Evolutionary conservation across 768 basidiomycete species (phyloP).

Genomic region (Auriscalpium orientale): DNA sequence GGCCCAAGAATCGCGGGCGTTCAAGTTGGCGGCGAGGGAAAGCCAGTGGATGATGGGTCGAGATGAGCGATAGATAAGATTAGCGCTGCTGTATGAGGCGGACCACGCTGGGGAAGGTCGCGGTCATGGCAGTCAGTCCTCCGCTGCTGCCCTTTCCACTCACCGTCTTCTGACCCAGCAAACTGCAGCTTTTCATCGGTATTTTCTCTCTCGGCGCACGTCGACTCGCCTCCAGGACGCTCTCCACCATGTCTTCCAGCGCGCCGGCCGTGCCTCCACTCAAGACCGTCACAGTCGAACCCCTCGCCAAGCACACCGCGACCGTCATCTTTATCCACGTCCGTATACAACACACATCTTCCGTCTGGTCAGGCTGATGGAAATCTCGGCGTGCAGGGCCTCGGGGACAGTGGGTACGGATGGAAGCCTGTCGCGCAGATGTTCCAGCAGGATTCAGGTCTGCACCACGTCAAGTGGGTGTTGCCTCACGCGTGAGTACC

Average conservation of each 20-base stretch:
- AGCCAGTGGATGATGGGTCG: no score
- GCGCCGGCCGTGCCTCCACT: not conserved
- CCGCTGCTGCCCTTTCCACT: not conserved
- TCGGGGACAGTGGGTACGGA: slow-evolving; percentile 69
- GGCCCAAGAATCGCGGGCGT: no score
- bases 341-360: slow-evolving; percentile 21
- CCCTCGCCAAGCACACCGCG: slow-evolving; percentile 63
- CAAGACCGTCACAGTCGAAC: slow-evolving; percentile 12
- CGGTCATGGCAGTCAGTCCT: not conserved
- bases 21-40: no score
- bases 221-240: not conserved
- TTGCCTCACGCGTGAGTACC: slow-evolving; percentile 70
- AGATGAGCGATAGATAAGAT: no score
- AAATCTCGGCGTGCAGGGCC: slow-evolving; percentile 39
- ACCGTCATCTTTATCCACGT: slow-evolving; percentile 91
- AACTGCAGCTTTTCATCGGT: not conserved
- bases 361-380: not conserved
- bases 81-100: no score
- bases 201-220: not conserved
- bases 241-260: slow-evolving; percentile 1
- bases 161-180: not conserved
- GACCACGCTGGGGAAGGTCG: not conserved
- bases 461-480: slow-evolving; percentile 84
- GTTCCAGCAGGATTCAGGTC: slow-evolving; percentile 43
- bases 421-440: slow-evolving; percentile 72